phyloP scores from a whole-genome alignment of 768 basidiomycete genomes.

The Pulveroboletus sp. region DNA sequence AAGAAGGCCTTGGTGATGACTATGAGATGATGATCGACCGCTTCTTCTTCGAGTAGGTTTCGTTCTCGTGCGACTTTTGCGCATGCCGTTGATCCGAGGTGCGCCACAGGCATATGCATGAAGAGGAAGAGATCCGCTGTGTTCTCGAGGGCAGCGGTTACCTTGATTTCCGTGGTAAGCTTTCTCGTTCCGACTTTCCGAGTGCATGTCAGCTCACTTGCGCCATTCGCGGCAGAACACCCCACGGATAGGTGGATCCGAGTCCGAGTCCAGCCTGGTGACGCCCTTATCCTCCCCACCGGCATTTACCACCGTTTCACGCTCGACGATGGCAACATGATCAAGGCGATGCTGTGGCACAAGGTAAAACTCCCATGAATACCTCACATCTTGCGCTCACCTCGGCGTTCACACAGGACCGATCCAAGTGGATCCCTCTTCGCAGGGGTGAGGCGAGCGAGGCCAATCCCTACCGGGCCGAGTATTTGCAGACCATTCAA shows the following conservation, averaged over 20 bases:
- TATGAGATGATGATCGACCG: slow-evolving; percentile 79
- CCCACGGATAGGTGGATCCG: slow-evolving; percentile 77
- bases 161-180: slow-evolving; percentile 84
- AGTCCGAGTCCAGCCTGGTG: slow-evolving; percentile 67
- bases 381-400: not conserved
- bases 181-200: not conserved
- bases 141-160: slow-evolving; percentile 81
- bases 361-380: slow-evolving; percentile 44
- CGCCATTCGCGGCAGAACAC: slow-evolving; percentile 44
- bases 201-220: no score
- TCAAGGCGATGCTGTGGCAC: slow-evolving; percentile 81
- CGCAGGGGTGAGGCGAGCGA: slow-evolving; percentile 65
- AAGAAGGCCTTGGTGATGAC: slow-evolving; percentile 71
- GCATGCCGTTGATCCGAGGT: slow-evolving; percentile 1
- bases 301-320: slow-evolving; percentile 96
- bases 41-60: slow-evolving; percentile 76
- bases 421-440: slow-evolving; percentile 85
- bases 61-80: no score
- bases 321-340: slow-evolving; percentile 68
- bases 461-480: slow-evolving; percentile 53
- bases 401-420: slow-evolving; percentile 56
- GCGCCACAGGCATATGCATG: slow-evolving; percentile 74
- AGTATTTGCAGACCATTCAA: slow-evolving; percentile 56
- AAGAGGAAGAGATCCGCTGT: slow-evolving; percentile 94
- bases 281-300: slow-evolving; percentile 80